phyloP scores from a whole-genome alignment of 805 yeast species.

The Candida ortonii region DNA sequence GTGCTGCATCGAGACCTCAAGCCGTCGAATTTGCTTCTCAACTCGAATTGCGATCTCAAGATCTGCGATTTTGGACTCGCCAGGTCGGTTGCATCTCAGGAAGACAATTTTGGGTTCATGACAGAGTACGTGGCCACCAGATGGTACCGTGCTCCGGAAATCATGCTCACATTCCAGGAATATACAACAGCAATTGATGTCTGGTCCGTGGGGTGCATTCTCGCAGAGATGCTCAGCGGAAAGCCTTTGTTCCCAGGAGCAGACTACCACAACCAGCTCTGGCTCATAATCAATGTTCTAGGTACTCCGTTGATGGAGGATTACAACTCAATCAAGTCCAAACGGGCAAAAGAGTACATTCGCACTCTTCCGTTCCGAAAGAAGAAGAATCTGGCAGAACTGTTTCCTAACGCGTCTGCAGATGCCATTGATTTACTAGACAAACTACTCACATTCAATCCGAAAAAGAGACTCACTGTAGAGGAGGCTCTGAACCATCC shows the following conservation, averaged over 20 bases:
- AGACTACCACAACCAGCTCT: slow-evolving; percentile 88
- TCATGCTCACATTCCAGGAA: slow-evolving; percentile 90
- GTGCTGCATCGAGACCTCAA: slow-evolving; percentile 91
- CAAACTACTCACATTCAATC: slow-evolving; percentile 78
- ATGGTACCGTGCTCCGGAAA: slow-evolving; percentile 98
- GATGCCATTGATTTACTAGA: slow-evolving; percentile 64
- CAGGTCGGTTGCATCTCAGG: slow-evolving; percentile 56
- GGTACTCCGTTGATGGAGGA: slow-evolving; percentile 88
- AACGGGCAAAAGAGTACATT: slow-evolving; percentile 86
- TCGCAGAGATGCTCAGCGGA: slow-evolving; percentile 86
- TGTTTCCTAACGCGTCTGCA: slow-evolving; percentile 57
- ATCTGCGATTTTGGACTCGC: slow-evolving; percentile 95
- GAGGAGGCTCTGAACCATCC: slow-evolving; percentile 84
- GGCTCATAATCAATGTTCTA: slow-evolving; percentile 76
- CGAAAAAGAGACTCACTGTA: slow-evolving; percentile 77
- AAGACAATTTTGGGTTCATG: slow-evolving; percentile 76
- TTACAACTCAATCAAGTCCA: slow-evolving; percentile 68
- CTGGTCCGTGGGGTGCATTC: slow-evolving; percentile 95
- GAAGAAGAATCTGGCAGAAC: slow-evolving; percentile 52
- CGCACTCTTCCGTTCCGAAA: slow-evolving; percentile 70
- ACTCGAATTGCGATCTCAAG: slow-evolving; percentile 91
- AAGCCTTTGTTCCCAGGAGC: slow-evolving; percentile 90
- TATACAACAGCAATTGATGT: slow-evolving; percentile 94
- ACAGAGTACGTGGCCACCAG: slow-evolving; percentile 97
- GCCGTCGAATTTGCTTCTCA: slow-evolving; percentile 81